Percentiles rank a stretch among this genome's conserved stretches.
phyloP scores from a whole-genome alignment of 169 alveolate species.

The Eimeria nieschulzi region DNA sequence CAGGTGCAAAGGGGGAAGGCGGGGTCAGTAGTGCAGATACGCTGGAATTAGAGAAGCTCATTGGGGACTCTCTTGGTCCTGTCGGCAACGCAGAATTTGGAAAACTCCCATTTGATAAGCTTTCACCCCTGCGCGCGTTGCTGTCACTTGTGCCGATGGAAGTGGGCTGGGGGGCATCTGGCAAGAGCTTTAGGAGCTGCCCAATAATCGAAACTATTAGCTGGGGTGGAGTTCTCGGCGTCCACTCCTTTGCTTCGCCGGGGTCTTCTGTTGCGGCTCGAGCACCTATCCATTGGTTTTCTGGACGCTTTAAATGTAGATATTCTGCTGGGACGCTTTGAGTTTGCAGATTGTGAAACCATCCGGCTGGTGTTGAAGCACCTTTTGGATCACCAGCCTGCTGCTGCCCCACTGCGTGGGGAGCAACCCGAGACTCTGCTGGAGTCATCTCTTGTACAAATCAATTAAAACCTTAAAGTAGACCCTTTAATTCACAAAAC shows the following conservation, averaged over 20 bases:
- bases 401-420: neutral
- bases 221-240: constrained; percentile 21
- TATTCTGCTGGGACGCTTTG: constrained; percentile 29
- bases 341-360: neutral
- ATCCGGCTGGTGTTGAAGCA: neutral
- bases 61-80: too few species aligned
- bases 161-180: neutral
- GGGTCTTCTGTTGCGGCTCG: constrained; percentile 29
- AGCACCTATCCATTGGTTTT: neutral
- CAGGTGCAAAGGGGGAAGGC: neutral
- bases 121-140: neutral
- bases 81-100: neutral
- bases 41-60: neutral
- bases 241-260: neutral
- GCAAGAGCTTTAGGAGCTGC: constrained; percentile 23
- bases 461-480: neutral
- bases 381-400: neutral
- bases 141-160: neutral
- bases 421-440: constrained; percentile 13
- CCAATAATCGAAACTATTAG: constrained; percentile 6
- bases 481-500: too few species aligned
- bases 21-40: neutral
- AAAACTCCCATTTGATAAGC: neutral
- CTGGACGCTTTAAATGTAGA: neutral
- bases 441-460: neutral